Conservation (phyloP, 2,329 filamentous ascomycete genomes). For the Periconia sp. region DNA sequence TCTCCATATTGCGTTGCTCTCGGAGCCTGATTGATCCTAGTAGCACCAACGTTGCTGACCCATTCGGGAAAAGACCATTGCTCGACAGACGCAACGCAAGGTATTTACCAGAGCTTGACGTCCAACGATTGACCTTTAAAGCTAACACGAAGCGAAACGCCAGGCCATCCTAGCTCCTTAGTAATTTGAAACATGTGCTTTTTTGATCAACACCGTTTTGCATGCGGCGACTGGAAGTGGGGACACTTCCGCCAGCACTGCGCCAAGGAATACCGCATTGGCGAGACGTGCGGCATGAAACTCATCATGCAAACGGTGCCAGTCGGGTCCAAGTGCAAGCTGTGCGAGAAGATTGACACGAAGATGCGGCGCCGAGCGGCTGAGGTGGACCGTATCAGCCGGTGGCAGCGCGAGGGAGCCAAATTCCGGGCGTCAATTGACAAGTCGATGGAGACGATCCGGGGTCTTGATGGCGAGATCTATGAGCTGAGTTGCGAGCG, state of each 20-base stretch:
- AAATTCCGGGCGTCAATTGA: conserved; percentile 66
- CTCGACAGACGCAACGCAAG: conserved; percentile 28
- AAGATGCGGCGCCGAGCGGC: conserved; percentile 78
- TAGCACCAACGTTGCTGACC: conserved; percentile 23
- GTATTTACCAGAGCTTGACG: conserved; percentile 32
- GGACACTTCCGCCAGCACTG: conserved; percentile 91
- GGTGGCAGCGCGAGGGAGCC: conserved; percentile 76
- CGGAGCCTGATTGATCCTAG: conserved; percentile 35
- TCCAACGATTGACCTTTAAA: conserved; percentile 32
- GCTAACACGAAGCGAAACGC: conserved; percentile 37
- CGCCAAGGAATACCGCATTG: conserved; percentile 91
- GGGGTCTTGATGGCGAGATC: conserved; percentile 74
- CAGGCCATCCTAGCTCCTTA: conserved; percentile 32
- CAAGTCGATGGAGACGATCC: conserved; percentile 74
- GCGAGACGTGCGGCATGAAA: conserved; percentile 95
- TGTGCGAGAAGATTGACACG: conserved; percentile 88
- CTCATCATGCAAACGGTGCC: conserved; percentile 77
- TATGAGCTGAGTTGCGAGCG: conserved; percentile 66
- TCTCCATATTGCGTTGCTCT: conserved; percentile 29
- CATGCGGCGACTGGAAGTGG: conserved; percentile 93
- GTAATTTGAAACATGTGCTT: conserved; percentile 85
- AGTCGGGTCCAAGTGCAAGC: conserved; percentile 72
- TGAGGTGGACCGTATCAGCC: conserved; percentile 74
- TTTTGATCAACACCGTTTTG: conserved; percentile 87
- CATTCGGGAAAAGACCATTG: conserved; percentile 28